phyloP scores from a whole-genome alignment of 441 rosid genomes.

The Lepidium campestre region DNA sequence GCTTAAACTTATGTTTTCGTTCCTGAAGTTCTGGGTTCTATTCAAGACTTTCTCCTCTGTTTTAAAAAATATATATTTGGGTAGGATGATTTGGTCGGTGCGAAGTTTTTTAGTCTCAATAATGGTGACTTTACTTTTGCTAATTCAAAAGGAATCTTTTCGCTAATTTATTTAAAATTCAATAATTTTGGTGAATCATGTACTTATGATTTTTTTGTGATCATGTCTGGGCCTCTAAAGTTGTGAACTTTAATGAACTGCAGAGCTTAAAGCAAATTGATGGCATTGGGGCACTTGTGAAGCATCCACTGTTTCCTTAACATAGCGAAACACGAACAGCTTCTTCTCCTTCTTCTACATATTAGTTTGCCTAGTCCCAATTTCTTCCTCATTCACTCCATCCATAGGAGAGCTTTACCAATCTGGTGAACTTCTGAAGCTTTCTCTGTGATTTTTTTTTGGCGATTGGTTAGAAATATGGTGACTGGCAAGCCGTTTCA shows the following conservation, averaged over 20 bases:
- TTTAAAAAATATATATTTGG: too few species aligned
- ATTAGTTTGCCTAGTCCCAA: slow-evolving; percentile 50
- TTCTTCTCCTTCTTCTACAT: slow-evolving; percentile 51
- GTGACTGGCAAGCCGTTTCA: slow-evolving; percentile 37
- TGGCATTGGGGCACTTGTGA: slow-evolving; percentile 56
- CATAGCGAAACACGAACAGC: slow-evolving; percentile 64
- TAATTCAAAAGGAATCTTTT: not conserved
- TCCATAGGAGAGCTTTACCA: slow-evolving; percentile 29
- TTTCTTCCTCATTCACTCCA: slow-evolving; percentile 42
- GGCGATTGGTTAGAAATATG: slow-evolving; percentile 39
- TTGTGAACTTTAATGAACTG: slow-evolving; percentile 3
- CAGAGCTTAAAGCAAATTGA: slow-evolving; percentile 65
- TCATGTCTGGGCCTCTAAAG: not conserved
- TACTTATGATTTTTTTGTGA: not conserved
- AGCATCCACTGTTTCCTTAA: slow-evolving; percentile 70
- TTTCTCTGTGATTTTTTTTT: slow-evolving; percentile 11
- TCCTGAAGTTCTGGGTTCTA: not conserved
- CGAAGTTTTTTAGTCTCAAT: not conserved
- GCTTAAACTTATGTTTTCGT: not conserved
- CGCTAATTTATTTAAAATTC: not conserved
- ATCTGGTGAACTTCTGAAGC: slow-evolving; percentile 17
- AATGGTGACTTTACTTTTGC: not conserved
- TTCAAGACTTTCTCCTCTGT: not conserved
- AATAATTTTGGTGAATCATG: not conserved
- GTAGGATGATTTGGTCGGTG: not conserved